Evolutionary conservation across 441 rosid genomes (phyloP).

Genomic region (Omphalea diandra): DNA sequence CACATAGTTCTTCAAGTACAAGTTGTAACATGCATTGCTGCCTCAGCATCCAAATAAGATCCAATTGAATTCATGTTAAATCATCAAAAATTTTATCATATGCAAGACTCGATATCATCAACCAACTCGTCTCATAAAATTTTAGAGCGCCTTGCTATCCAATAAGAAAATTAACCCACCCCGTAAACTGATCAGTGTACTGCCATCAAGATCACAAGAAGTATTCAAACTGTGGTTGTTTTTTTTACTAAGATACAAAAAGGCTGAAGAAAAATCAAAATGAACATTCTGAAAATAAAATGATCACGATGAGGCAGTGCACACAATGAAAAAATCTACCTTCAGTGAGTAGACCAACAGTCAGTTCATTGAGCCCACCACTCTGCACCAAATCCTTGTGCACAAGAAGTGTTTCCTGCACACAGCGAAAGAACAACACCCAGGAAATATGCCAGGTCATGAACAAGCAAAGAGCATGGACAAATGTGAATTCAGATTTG

Average conservation of each 20-base stretch:
- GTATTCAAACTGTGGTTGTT: not conserved
- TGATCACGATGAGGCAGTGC: not conserved
- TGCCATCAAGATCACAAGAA: not conserved
- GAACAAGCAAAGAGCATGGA: not conserved
- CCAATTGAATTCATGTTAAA: too few species aligned
- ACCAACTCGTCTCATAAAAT: not conserved
- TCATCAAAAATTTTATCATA: not conserved
- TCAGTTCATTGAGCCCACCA: conserved; percentile 55
- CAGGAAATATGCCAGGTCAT: conserved; percentile 10
- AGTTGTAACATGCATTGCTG: not conserved
- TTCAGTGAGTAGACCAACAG: conserved; percentile 50
- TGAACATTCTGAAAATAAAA: not conserved
- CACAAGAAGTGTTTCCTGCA: conserved; percentile 94
- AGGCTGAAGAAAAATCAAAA: not conserved
- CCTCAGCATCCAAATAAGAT: not conserved
- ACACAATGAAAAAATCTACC: conserved; percentile 39
- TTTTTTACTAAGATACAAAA: not conserved
- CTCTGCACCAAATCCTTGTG: conserved; percentile 73
- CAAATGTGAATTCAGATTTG: conserved; percentile 14
- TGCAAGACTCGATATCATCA: not conserved
- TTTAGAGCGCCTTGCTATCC: not conserved
- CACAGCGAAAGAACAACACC: conserved; percentile 15
- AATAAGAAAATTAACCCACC: not conserved
- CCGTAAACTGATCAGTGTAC: not conserved
- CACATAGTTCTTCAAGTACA: not conserved